phyloP scores from a whole-genome alignment of 768 basidiomycete species.

The Pluteus cervinus region DNA sequence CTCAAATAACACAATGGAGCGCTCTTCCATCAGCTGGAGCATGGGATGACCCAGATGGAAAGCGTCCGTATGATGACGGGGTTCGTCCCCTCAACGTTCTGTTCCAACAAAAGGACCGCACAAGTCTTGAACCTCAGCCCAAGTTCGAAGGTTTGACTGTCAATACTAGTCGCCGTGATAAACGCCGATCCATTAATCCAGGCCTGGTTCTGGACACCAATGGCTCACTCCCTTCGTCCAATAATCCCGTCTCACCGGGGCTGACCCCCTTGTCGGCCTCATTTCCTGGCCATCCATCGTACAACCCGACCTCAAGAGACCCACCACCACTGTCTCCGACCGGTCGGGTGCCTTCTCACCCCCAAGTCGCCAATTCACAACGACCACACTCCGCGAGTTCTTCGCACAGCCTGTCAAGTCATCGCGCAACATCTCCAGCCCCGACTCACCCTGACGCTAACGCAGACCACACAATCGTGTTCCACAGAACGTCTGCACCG shows the following conservation, averaged over 20 bases:
- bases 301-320: constrained; percentile 19
- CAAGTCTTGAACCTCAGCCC: constrained; percentile 9
- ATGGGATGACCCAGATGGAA: constrained; percentile 20
- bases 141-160: constrained; percentile 25
- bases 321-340: constrained; percentile 19
- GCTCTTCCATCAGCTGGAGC: constrained; percentile 20
- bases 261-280: constrained; percentile 25
- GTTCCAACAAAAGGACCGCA: constrained; percentile 21
- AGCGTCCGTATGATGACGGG: constrained; percentile 37
- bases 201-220: constrained; percentile 30
- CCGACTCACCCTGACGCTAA: too few species aligned
- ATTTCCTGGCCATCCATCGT: constrained; percentile 14
- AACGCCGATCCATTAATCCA: constrained; percentile 46
- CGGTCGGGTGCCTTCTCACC: constrained; percentile 20
- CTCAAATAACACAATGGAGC: too few species aligned
- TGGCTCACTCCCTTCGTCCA: constrained; percentile 12
- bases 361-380: too few species aligned
- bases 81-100: constrained; percentile 35
- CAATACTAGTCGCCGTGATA: constrained; percentile 34
- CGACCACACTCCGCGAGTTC: too few species aligned
- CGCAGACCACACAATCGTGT: too few species aligned
- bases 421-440: too few species aligned
- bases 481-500: too few species aligned
- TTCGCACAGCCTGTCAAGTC: too few species aligned
- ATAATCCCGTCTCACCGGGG: constrained; percentile 18